These are phyloP conservation scores for Glarea lozoyensis DNA, from an alignment of 495 filamentous ascomycete species.

Conservation along the genomic window DNA sequence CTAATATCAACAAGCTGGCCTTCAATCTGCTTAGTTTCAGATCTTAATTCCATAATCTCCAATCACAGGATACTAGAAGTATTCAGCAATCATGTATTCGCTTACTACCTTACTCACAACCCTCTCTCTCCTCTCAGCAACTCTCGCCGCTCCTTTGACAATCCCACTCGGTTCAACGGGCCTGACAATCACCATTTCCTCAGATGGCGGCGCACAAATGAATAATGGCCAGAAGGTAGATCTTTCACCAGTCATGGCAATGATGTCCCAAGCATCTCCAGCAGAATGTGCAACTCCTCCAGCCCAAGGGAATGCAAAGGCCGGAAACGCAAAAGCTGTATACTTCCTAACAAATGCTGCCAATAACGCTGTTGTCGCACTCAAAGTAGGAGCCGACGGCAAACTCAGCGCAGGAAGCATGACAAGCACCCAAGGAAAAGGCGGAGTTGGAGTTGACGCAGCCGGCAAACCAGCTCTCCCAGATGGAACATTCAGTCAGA, in stretches of 20 bases:
- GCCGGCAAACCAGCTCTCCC: constrained; percentile 31
- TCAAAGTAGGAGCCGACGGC: constrained; percentile 36
- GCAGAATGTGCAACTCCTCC: neutral
- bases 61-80: no score
- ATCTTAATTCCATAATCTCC: no score
- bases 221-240: constrained; percentile 5
- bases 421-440: constrained; percentile 30
- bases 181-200: constrained; percentile 3
- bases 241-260: neutral
- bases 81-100: no score
- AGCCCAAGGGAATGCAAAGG: neutral
- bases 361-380: constrained; percentile 36
- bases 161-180: constrained; percentile 6
- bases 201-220: constrained; percentile 4
- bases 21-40: no score
- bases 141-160: constrained; percentile 2
- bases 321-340: constrained; percentile 31
- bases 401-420: constrained; percentile 28
- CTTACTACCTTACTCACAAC: no score
- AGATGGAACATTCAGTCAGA: constrained; percentile 44
- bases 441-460: constrained; percentile 24
- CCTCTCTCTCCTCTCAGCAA: no score
- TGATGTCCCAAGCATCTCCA: neutral
- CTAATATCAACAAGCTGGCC: no score
- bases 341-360: constrained; percentile 43